A percentile compares a stretch with the other conserved stretches of the same genome.
Evolutionary conservation across 192 early-diverging fungal species (phyloP).

Genomic region (Pilaira anomala): DNA sequence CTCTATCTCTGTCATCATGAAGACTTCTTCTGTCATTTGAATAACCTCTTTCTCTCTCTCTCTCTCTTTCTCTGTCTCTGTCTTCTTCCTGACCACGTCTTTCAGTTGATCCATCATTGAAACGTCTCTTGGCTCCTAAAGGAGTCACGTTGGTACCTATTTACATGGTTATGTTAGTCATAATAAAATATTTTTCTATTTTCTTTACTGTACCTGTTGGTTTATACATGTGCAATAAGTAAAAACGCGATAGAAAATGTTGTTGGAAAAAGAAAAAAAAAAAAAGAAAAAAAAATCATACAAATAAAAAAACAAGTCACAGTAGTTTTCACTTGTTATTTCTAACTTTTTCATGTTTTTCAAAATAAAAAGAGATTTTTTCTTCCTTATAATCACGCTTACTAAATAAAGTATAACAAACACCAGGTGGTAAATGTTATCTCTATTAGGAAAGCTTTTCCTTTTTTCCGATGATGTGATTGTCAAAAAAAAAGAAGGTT

Average conservation of each 20-base stretch:
- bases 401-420: no score
- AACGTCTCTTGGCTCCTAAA: conserved; percentile 19
- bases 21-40: background rate
- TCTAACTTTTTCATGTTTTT: no score
- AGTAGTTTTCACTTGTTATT: no score
- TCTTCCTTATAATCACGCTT: no score
- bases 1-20: background rate
- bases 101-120: conserved; percentile 19
- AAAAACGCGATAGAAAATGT: background rate
- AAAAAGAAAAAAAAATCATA: background rate
- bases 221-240: conserved; percentile 4
- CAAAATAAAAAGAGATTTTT: no score
- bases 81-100: background rate
- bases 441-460: no score
- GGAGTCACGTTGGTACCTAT: conserved; percentile 26
- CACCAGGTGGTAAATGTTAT: no score
- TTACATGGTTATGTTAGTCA: no score
- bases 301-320: background rate
- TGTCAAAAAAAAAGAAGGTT: no score
- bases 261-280: background rate
- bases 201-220: conserved; percentile 20
- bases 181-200: no score
- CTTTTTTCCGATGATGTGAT: no score
- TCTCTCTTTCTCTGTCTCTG: background rate
- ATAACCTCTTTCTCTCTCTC: background rate